These are phyloP conservation scores for Dittrichia graveolens DNA, from an alignment of 129 eudicot genomes.

Conservation along the genomic window DNA sequence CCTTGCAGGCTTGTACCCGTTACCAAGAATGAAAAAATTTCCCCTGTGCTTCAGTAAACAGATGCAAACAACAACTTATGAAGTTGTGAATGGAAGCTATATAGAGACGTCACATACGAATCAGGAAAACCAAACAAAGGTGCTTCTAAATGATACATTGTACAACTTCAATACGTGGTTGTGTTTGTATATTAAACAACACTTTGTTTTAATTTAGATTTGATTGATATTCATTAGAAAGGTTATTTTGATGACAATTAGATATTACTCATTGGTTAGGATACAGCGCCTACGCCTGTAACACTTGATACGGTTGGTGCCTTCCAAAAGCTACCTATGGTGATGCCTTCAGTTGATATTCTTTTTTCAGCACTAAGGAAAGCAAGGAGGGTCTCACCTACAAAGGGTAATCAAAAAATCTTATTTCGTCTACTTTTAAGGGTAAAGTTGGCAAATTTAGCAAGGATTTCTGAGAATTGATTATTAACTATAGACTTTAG, in stretches of 20 bases:
- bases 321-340: slow-evolving; percentile 97
- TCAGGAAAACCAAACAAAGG: slow-evolving; percentile 47
- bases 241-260: slow-evolving; percentile 2
- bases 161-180: neutral
- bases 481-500: slow-evolving; percentile 42
- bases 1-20: slow-evolving; percentile 41
- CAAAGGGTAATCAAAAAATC: slow-evolving; percentile 73
- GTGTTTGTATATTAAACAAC: neutral
- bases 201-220: neutral
- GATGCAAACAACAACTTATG: slow-evolving; percentile 69
- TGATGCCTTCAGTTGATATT: slow-evolving; percentile 92
- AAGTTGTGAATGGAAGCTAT: slow-evolving; percentile 76
- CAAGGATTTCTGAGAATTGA: slow-evolving; percentile 20
- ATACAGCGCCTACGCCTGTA: slow-evolving; percentile 27
- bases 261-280: slow-evolving; percentile 43
- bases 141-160: slow-evolving; percentile 19
- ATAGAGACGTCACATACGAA: slow-evolving; percentile 44
- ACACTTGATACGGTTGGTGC: slow-evolving; percentile 68
- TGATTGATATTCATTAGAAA: slow-evolving; percentile 1
- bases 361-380: slow-evolving; percentile 72
- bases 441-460: slow-evolving; percentile 3
- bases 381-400: slow-evolving; percentile 80
- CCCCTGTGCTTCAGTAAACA: slow-evolving; percentile 58
- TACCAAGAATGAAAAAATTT: slow-evolving; percentile 41
- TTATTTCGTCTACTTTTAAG: neutral